Evolutionary conservation across 495 filamentous ascomycete species (phyloP).

Genomic region (Aspergillus campestris): DNA sequence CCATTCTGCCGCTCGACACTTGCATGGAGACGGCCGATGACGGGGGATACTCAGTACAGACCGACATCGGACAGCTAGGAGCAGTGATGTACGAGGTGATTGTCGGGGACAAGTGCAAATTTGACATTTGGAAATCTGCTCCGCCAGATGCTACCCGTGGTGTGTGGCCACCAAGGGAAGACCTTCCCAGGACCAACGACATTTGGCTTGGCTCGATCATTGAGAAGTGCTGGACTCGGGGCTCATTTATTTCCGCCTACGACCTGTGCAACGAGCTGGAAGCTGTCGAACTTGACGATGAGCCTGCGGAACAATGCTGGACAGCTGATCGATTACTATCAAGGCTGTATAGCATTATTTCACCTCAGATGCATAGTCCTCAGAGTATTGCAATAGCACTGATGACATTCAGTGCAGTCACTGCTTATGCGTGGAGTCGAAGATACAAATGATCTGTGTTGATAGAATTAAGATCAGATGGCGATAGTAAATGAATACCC

Average conservation of each 20-base stretch:
- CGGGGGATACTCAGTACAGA: slow-evolving; percentile 11
- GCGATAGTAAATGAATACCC: too few relatives aligned
- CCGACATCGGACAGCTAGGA: slow-evolving; percentile 18
- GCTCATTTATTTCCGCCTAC: slow-evolving; percentile 1
- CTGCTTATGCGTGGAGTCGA: not conserved
- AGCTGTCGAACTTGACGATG: too few relatives aligned
- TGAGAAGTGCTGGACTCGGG: slow-evolving; percentile 7
- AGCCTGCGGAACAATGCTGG: too few relatives aligned
- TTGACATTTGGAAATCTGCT: slow-evolving; percentile 4
- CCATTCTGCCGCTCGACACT: slow-evolving; percentile 9
- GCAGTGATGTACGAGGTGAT: slow-evolving; percentile 17
- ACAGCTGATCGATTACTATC: too few relatives aligned
- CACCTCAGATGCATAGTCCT: not conserved
- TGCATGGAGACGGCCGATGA: slow-evolving; percentile 14
- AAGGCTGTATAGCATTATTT: too few relatives aligned
- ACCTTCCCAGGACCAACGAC: slow-evolving; percentile 6
- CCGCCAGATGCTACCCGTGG: slow-evolving; percentile 1
- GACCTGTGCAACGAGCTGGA: slow-evolving; percentile 1
- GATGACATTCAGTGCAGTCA: not conserved
- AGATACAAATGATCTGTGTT: not conserved
- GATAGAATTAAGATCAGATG: too few relatives aligned
- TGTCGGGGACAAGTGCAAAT: slow-evolving; percentile 7
- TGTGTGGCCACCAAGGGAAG: slow-evolving; percentile 5
- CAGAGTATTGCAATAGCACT: not conserved
- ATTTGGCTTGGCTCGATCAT: slow-evolving; percentile 6